Base-by-base conservation (phyloP, 768 basidiomycete genomes). In the Rhodotorula taiwanensis region DNA sequence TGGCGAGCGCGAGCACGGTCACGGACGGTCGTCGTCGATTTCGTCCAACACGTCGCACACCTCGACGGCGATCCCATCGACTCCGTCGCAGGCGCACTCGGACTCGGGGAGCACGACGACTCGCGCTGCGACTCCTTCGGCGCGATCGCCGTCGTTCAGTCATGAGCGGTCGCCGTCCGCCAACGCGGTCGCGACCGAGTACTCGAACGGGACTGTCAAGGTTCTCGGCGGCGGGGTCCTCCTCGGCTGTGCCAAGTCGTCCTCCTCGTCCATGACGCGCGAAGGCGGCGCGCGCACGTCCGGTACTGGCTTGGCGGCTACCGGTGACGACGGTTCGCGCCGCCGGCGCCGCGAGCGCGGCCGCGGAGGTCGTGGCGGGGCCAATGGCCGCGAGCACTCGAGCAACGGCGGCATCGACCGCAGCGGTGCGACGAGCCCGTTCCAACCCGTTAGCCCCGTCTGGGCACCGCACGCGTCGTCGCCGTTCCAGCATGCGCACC, bases 151-250 rank as follows among this genome's bases (percentile, higher is more conserved):
- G 13, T 60, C 64, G 48, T 39, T 39, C 36, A 39, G 36, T 16
- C 36, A 39, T 16, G 64, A 65, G 34, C 58, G 57, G 7, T 58
- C 51, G 8, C 52, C 66, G 5, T 63, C 58, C 20, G 54, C 60
- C 6, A 30, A 58, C 25, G 18, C 31, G 27, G 52, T 51, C 8
- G 58, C 64, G 31, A 70, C 70, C 11, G 72, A 73, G 50, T 69
- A 73, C 61, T 70, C 71, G 49, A 68, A 70, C 47, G 72, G 72
- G 16, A 70, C 70, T 53, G 72, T 73, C 42, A 71, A 70, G 41
- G 72, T 73, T 14, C 66, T 73, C 14, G 69, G 69, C n/a, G 72
- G 72, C 5, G 72, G 72, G 36, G 71, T 72, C 47, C 54, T 73
- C 30, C 63, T 73, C 31, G 72, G 72, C 5, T 60, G 59, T 33